Evolutionary conservation across 805 yeast genomes (phyloP), one percentile per base, ranked within the genome.

Genomic region (Brettanomyces custersianus): DNA sequence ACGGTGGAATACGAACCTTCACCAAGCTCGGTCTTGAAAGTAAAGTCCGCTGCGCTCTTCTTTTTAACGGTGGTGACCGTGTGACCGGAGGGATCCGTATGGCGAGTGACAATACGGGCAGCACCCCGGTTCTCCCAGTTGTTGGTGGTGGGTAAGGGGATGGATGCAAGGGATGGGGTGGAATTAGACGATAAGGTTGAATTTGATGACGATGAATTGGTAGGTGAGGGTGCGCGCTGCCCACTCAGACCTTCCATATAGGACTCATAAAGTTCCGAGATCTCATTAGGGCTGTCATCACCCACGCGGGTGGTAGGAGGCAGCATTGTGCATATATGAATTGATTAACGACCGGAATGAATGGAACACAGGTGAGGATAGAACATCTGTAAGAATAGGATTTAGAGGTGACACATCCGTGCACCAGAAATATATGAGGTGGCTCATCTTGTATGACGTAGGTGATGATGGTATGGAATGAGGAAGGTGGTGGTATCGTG

Each of bases 1-100:
- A 90, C 99, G 0, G 95, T 86, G 4, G 96, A 88, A 54, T 90
- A 92, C 3, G 96, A 86, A 2, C 99, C 99, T 55, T 87, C 95
- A 2, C 99, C 99, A 13, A 92, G 67, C 20, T 79, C 78, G 25
- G 82, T 77, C 12, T 95, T 95, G 48, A 92, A 78, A 45, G 76
- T 78, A 57, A 88, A 92, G 56, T 92, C 97, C 45, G 78, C 77
- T 19, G 86, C 92, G 16, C 79, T 60, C 49, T 59, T 59, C 24
- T 55, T 70, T 31, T 66, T 75, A 37, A 68, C 62, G 52, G 63
- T 70, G 40, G 71, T 80, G 49, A 56, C 59, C 5, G 62, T 57
- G 52, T 73, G 60, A 9, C 84, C 85, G 8, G 37, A 24, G 3
- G 55, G 46, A 37, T 70, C 71, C 11, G 52, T 48, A 4, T 62